phyloP scores from a whole-genome alignment of 495 filamentous ascomycete species.

The Glarea lozoyensis region DNA sequence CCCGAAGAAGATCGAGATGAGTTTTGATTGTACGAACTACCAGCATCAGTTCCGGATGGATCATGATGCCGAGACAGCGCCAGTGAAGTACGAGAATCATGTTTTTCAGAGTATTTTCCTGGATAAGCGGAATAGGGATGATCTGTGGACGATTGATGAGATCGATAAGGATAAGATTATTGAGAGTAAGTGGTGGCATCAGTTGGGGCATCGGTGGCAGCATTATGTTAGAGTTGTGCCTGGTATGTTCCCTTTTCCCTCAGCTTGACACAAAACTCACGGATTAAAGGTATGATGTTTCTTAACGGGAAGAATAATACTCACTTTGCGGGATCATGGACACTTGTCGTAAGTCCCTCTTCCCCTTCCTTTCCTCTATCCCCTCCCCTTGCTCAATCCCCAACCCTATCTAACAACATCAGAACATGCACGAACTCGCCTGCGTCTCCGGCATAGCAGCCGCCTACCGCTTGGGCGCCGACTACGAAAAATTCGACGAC shows the following conservation, averaged over 20 bases:
- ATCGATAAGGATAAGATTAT: constrained; percentile 66
- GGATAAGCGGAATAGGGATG: constrained; percentile 52
- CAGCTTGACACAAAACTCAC: background rate
- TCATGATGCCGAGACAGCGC: constrained; percentile 3
- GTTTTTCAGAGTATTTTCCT: constrained; percentile 82
- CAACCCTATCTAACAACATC: background rate
- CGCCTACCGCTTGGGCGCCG: constrained; percentile 66
- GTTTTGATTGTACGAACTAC: constrained; percentile 79
- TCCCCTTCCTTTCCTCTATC: too few relatives aligned
- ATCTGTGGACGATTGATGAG: constrained; percentile 63
- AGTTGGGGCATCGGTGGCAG: constrained; percentile 72
- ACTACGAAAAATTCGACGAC: constrained; percentile 58
- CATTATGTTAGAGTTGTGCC: constrained; percentile 61
- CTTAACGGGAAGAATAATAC: constrained; percentile 65
- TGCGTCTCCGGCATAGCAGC: constrained; percentile 71
- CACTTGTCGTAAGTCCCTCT: constrained; percentile 51
- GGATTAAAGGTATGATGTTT: constrained; percentile 55
- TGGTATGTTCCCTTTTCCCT: background rate
- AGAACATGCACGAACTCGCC: constrained; percentile 78
- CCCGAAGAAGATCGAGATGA: constrained; percentile 71
- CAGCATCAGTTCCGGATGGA: constrained; percentile 66
- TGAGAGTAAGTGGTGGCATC: constrained; percentile 74
- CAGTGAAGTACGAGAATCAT: constrained; percentile 49
- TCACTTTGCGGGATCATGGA: constrained; percentile 66
- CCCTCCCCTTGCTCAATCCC: background rate